phyloP scores from a whole-genome alignment of 805 yeast genomes.

The Candida glaebosa region DNA sequence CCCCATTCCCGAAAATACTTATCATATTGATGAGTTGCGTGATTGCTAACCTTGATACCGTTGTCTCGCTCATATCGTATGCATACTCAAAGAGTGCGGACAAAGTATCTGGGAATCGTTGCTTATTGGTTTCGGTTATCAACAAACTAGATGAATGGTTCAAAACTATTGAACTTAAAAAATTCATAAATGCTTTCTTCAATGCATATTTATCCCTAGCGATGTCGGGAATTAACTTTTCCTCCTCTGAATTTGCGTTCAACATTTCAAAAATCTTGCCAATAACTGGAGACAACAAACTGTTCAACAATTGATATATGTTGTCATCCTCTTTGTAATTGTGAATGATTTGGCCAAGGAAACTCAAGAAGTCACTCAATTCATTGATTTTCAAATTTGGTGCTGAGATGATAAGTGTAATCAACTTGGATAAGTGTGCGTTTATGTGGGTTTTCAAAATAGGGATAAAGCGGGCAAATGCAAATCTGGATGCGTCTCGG shows the following conservation, averaged over 20 bases:
- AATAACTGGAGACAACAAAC: constrained; percentile 71
- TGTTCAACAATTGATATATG: constrained; percentile 70
- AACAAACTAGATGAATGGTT: constrained; percentile 80
- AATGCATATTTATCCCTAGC: constrained; percentile 61
- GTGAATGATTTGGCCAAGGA: constrained; percentile 85
- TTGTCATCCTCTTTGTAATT: constrained; percentile 62
- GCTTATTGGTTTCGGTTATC: constrained; percentile 62
- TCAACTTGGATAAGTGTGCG: constrained; percentile 59
- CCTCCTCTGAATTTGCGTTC: constrained; percentile 25
- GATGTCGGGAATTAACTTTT: constrained; percentile 46
- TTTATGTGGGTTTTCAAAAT: constrained; percentile 51
- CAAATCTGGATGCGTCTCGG: constrained; percentile 82
- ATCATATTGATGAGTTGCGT: constrained; percentile 64
- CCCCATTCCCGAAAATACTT: constrained; percentile 64
- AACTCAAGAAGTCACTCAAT: constrained; percentile 75
- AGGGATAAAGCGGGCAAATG: constrained; percentile 84
- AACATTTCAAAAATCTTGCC: constrained; percentile 56
- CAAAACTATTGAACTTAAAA: constrained; percentile 65
- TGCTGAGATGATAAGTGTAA: constrained; percentile 54
- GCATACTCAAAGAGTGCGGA: constrained; percentile 64
- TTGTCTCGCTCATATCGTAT: constrained; percentile 57
- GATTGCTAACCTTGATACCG: constrained; percentile 65
- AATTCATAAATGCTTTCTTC: constrained; percentile 66
- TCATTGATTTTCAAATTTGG: constrained; percentile 61
- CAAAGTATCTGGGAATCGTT: constrained; percentile 57